Conservation (phyloP, 148 eudicot genomes). For the Gaultheria prostrata region DNA sequence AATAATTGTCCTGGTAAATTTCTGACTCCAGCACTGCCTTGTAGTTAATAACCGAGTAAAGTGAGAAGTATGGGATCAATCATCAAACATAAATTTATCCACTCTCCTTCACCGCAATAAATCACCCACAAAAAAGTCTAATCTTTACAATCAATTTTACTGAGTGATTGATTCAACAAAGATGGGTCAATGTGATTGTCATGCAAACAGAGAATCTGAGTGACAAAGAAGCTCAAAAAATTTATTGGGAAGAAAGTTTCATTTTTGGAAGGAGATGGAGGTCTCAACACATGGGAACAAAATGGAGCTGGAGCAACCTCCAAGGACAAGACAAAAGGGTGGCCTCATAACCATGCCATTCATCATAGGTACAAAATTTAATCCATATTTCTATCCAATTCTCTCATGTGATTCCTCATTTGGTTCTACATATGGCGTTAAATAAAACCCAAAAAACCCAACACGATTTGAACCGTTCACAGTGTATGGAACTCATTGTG, state of each 20-base stretch:
- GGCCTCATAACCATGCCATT: slow-evolving; percentile 92
- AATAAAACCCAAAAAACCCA: too few relatives aligned
- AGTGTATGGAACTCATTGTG: too few relatives aligned
- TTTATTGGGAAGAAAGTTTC: neutral
- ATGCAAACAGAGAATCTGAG: too few relatives aligned
- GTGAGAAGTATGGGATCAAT: neutral
- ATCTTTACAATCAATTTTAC: neutral
- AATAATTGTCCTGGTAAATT: too few relatives aligned
- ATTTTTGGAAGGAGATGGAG: slow-evolving; percentile 20
- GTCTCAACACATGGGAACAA: slow-evolving; percentile 26
- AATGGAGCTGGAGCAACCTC: slow-evolving; percentile 17
- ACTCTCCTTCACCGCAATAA: neutral
- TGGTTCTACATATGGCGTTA: too few relatives aligned
- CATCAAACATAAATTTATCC: neutral
- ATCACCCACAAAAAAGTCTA: too few relatives aligned
- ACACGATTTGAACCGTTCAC: neutral
- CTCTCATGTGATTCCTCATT: neutral
- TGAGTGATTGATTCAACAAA: neutral
- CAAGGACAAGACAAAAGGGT: slow-evolving; percentile 46
- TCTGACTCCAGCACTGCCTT: too few relatives aligned
- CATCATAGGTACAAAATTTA: slow-evolving; percentile 55
- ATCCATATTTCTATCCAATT: neutral
- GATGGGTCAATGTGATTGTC: neutral
- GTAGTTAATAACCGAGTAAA: neutral
- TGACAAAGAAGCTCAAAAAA: neutral